A percentile compares a stretch with the other conserved stretches of the same genome.
Evolutionary conservation across 2,329 filamentous ascomycete genomes (phyloP).

Genomic region (Gyromitra esculenta): DNA sequence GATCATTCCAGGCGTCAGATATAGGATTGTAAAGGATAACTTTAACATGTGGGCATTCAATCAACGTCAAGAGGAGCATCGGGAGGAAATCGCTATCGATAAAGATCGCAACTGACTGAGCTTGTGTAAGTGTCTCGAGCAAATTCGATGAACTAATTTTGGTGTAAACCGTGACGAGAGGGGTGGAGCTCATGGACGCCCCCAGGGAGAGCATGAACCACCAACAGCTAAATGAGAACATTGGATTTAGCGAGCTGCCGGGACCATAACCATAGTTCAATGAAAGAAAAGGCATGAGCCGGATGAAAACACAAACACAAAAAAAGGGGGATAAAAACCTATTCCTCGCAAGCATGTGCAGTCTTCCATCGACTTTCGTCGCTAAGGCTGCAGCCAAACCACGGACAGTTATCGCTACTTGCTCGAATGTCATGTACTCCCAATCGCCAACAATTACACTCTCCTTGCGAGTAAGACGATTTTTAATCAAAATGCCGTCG

Average conservation of each 20-base stretch:
- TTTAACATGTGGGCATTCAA: conserved; percentile 44
- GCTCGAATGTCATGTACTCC: conserved; percentile 48
- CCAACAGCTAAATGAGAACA: conserved; percentile 1
- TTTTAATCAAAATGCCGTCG: conserved; percentile 5
- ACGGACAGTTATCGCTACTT: conserved; percentile 26
- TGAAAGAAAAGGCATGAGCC: too few species aligned
- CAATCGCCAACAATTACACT: conserved; percentile 35
- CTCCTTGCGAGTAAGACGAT: neutral
- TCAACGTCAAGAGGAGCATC: conserved; percentile 19
- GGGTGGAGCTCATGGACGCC: conserved; percentile 31
- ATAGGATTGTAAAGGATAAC: conserved; percentile 40
- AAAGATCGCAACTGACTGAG: conserved; percentile 40
- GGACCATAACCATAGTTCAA: too few species aligned
- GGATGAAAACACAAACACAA: too few species aligned
- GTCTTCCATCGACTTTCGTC: conserved; percentile 22
- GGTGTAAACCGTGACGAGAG: conserved; percentile 42
- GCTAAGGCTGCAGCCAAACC: conserved; percentile 25
- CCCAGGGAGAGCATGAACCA: conserved; percentile 51
- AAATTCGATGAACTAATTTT: conserved; percentile 25
- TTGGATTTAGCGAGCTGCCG: neutral
- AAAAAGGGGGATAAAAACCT: conserved; percentile 37
- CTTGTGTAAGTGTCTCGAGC: conserved; percentile 37
- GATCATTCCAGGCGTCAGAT: conserved; percentile 37
- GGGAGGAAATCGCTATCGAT: conserved; percentile 44
- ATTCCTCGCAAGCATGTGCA: conserved; percentile 49